Evolutionary conservation across 2,329 filamentous ascomycete genomes (phyloP).

Genomic region (Chaetomium strumarium): DNA sequence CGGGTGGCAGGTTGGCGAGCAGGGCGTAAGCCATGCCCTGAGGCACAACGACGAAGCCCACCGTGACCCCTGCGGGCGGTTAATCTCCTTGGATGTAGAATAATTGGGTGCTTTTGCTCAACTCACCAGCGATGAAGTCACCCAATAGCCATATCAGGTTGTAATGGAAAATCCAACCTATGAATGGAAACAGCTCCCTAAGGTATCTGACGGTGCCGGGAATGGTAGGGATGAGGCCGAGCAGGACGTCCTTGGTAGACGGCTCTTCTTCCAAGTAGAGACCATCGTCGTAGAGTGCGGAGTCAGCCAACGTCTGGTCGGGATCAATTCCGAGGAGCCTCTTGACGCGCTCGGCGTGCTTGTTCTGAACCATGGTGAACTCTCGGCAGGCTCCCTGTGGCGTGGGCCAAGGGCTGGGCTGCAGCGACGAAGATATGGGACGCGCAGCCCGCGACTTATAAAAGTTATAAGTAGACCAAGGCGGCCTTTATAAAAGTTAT

Average conservation of each 20-base stretch:
- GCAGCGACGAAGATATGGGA: neutral
- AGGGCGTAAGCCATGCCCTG: conserved; percentile 77
- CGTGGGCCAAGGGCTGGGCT: conserved; percentile 1
- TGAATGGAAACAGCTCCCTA: conserved; percentile 23
- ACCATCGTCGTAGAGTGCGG: conserved; percentile 17
- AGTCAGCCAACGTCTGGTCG: conserved; percentile 19
- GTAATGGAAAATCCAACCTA: conserved; percentile 44
- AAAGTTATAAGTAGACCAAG: conserved; percentile 5
- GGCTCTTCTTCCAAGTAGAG: conserved; percentile 23
- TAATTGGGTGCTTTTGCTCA: neutral
- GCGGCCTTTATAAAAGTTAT: conserved; percentile 1
- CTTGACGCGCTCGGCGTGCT: conserved; percentile 19
- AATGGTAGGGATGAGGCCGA: conserved; percentile 15
- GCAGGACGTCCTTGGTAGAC: conserved; percentile 16
- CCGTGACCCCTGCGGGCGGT: conserved; percentile 46
- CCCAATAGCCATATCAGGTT: conserved; percentile 67
- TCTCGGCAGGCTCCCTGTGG: neutral
- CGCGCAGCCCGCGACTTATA: conserved; percentile 5
- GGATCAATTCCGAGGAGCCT: conserved; percentile 23
- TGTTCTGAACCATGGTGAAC: conserved; percentile 16
- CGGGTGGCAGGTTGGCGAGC: conserved; percentile 59
- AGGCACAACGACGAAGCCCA: conserved; percentile 46
- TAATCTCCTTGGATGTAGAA: neutral
- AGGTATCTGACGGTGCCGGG: conserved; percentile 17
- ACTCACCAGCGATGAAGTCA: conserved; percentile 63